These are phyloP conservation scores for Vaccinium corymbosum DNA, from an alignment of 148 eudicot species.

Conservation along the genomic window DNA sequence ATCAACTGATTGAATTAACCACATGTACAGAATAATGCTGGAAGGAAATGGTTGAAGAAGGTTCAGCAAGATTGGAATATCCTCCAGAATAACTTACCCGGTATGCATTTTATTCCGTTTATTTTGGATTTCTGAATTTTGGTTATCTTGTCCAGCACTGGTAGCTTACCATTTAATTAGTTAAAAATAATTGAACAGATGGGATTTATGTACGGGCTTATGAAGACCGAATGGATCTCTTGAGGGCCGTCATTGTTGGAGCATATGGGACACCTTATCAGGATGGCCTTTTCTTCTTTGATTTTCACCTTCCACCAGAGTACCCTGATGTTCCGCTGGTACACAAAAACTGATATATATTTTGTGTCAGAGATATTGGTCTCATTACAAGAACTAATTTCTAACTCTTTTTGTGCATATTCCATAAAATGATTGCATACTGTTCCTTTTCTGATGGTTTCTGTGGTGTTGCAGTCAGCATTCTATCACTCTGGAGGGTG, in stretches of 20 bases:
- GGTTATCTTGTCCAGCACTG: background rate
- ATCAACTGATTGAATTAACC: background rate
- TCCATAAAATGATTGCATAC: background rate
- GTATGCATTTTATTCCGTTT: conserved; percentile 27
- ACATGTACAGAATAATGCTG: conserved; percentile 52
- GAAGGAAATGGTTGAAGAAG: conserved; percentile 93
- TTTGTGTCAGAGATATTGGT: background rate
- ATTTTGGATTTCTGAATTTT: background rate
- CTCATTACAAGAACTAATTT: background rate
- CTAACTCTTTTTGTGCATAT: background rate
- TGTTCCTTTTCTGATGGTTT: background rate
- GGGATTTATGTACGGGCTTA: conserved; percentile 89
- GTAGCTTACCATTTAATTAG: conserved; percentile 1
- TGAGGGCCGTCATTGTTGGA: conserved; percentile 94
- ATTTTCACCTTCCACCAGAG: conserved; percentile 92
- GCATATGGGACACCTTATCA: conserved; percentile 99
- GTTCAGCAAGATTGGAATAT: conserved; percentile 93
- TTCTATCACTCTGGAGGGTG: conserved; percentile 98
- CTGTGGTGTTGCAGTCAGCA: conserved; percentile 57
- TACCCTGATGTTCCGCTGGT: conserved; percentile 98
- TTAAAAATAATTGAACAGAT: conserved; percentile 37
- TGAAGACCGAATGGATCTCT: conserved; percentile 95
- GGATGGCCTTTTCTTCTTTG: conserved; percentile 97
- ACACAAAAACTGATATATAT: conserved; percentile 25
- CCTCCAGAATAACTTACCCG: conserved; percentile 92